Evolutionary conservation across 2,329 filamentous ascomycete genomes (phyloP).

Genomic region (Ceratocystis colombiana): DNA sequence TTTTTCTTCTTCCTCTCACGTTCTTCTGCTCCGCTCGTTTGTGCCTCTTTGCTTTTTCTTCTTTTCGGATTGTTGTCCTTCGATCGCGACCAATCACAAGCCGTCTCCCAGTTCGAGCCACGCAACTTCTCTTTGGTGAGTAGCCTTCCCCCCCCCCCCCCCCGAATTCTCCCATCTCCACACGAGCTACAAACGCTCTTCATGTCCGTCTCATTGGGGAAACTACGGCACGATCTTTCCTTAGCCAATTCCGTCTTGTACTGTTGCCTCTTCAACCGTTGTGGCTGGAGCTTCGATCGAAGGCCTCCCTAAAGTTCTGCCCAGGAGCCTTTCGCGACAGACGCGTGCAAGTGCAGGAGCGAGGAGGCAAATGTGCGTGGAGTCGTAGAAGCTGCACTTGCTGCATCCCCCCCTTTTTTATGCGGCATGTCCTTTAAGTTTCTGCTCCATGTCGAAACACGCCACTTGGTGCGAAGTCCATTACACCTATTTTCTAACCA

Average conservation of each 20-base stretch:
- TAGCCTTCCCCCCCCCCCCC: neutral
- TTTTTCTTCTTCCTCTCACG: conserved; percentile 21
- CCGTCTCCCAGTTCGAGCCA: conserved; percentile 8
- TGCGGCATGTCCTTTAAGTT: neutral
- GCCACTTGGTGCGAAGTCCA: conserved; percentile 1
- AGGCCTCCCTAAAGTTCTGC: no score
- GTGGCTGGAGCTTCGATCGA: no score
- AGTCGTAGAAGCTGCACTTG: conserved; percentile 16
- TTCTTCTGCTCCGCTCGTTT: conserved; percentile 25
- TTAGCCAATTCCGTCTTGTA: neutral
- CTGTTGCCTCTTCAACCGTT: neutral
- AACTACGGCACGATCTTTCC: neutral
- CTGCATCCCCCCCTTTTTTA: conserved; percentile 22
- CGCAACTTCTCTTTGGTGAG: conserved; percentile 19
- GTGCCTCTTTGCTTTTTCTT: conserved; percentile 7
- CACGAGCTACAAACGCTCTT: neutral
- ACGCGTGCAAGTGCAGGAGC: conserved; percentile 7
- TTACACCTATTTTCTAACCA: neutral
- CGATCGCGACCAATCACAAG: conserved; percentile 10
- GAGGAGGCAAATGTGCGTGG: conserved; percentile 3
- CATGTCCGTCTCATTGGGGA: neutral
- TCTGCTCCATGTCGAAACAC: neutral
- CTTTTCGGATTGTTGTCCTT: conserved; percentile 15
- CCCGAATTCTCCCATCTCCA: no score
- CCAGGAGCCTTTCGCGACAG: neutral